Percentiles rank a stretch among this genome's conserved stretches.
Evolutionary conservation across 495 filamentous ascomycete species (phyloP).

Genomic region (Aspergillus wentii): DNA sequence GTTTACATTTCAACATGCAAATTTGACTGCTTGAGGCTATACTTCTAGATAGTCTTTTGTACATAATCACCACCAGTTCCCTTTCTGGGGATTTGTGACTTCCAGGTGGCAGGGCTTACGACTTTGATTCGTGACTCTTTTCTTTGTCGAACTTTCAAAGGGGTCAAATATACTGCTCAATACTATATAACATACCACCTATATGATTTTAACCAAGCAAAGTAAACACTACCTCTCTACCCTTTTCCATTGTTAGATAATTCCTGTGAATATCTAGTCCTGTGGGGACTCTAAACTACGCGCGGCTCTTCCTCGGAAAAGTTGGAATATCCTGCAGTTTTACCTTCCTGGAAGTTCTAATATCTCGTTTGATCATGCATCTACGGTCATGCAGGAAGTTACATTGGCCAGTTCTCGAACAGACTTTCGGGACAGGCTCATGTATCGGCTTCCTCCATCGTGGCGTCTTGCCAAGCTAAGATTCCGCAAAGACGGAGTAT

Average conservation of each 20-base stretch:
- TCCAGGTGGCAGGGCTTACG: too few species aligned
- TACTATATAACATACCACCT: too few species aligned
- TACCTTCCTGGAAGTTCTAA: background rate
- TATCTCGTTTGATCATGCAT: background rate
- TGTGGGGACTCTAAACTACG: background rate
- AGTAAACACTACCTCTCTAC: too few species aligned
- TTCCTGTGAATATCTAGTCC: too few species aligned
- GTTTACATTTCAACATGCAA: constrained; percentile 18
- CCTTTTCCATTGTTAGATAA: too few species aligned
- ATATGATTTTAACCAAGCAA: too few species aligned
- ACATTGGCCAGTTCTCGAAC: background rate
- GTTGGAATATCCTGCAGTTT: background rate
- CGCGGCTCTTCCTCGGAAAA: background rate
- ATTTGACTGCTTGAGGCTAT: constrained; percentile 7
- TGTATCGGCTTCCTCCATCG: constrained; percentile 5
- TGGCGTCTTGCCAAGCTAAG: constrained; percentile 8
- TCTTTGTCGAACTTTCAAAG: too few species aligned
- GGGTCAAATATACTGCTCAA: too few species aligned
- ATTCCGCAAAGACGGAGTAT: constrained; percentile 20
- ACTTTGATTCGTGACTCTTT: too few species aligned
- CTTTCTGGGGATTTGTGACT: too few species aligned
- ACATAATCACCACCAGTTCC: too few species aligned
- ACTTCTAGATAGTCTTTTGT: too few species aligned
- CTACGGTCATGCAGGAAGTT: background rate
- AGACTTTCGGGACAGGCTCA: constrained; percentile 13